These are phyloP conservation scores for Breynia disticha DNA, from an alignment of 441 rosid genomes.

Conservation along the genomic window DNA sequence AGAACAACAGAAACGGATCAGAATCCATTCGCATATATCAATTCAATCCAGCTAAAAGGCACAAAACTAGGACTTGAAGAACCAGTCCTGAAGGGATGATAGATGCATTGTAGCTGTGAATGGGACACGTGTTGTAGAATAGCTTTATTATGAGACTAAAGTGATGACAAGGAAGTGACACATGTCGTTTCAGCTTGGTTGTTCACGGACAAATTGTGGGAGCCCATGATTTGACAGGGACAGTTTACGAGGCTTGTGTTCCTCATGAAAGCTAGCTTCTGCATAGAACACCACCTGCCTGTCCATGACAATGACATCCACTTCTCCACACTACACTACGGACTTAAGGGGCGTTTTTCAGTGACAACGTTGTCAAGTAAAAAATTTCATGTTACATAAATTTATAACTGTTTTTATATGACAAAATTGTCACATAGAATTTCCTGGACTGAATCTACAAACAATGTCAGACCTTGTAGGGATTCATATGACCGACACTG, in stretches of 20 bases:
- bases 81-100: slow-evolving; percentile 9
- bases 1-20: background rate
- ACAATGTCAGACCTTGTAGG: no score
- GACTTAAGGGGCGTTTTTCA: no score
- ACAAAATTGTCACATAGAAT: no score
- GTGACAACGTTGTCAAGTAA: no score
- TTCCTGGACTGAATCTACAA: no score
- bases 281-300: no score
- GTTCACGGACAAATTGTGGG: slow-evolving; percentile 12
- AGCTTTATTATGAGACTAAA: slow-evolving; percentile 15
- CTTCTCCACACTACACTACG: no score
- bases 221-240: slow-evolving; percentile 14
- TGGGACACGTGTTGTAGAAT: slow-evolving; percentile 11
- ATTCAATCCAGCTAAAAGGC: background rate
- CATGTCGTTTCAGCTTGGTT: slow-evolving; percentile 13
- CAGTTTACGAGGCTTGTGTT: slow-evolving; percentile 10
- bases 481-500: no score
- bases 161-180: slow-evolving; percentile 9
- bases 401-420: no score
- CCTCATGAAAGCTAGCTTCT: slow-evolving; percentile 6
- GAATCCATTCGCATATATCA: slow-evolving; percentile 6
- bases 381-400: no score
- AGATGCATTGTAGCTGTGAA: slow-evolving; percentile 4
- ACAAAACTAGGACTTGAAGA: no score
- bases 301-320: no score